Evolutionary conservation across 257 asterid species (phyloP).

Genomic region (Solanum appendiculatum): DNA sequence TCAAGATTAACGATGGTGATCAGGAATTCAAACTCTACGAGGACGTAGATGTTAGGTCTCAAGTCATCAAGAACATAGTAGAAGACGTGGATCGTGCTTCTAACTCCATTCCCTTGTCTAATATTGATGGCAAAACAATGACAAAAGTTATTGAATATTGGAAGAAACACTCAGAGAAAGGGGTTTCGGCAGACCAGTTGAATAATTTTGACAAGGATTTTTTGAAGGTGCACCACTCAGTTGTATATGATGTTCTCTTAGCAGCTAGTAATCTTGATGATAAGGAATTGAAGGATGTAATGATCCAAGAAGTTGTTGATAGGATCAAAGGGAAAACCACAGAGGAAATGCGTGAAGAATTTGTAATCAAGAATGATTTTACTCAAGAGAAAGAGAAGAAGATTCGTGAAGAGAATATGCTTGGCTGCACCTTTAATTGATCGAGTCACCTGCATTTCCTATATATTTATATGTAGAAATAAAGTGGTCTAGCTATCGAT

Average conservation of each 20-base stretch:
- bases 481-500: background rate
- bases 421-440: too few relatives aligned
- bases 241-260: background rate
- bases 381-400: too few relatives aligned
- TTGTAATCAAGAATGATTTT: background rate
- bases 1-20: background rate
- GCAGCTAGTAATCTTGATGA: background rate
- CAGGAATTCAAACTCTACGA: background rate
- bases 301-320: background rate
- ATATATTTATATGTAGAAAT: background rate
- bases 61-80: background rate
- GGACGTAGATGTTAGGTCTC: background rate
- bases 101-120: background rate
- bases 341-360: background rate
- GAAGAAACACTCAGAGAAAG: background rate
- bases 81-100: background rate
- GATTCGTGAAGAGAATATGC: too few relatives aligned
- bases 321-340: background rate
- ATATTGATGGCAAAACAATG: background rate
- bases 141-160: background rate
- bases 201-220: too few relatives aligned
- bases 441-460: background rate
- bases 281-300: background rate
- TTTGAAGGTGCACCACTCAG: background rate
- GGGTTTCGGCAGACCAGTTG: background rate